Base-by-base conservation (phyloP, 768 basidiomycete species). In the Mrakia frigida region DNA sequence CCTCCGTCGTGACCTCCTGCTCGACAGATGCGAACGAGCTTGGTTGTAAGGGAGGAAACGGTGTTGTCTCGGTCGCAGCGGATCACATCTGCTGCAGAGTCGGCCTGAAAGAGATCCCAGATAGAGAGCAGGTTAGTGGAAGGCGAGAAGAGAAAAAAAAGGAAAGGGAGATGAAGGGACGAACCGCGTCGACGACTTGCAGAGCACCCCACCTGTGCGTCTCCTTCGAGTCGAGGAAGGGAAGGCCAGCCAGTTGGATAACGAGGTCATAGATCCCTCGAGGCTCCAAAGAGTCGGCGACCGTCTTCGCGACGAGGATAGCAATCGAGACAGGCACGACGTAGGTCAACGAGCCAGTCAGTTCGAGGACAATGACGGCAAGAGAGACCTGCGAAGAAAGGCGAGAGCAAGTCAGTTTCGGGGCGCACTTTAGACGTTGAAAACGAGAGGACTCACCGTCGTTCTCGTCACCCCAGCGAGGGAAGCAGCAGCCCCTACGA, bases 351-450 rank as follows among this genome's bases (percentile, higher is more conserved):
- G 93, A 93, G 79, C 93, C 91, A 5, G 96, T 96, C 59, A 98
- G 86, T 81, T 98, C 96, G 81, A 98, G 93, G 86, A 91, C 93
- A 83, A 98, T 99, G 70, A 98, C 97, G 5, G 94, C 94, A 74
- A 98, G 87, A 0, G 94, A 95, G 35, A 98, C 92, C 90, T 92
- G 77, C 50, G 77, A 50, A 53, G 76, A 75, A 78, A 80, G 16
- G 63, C 69, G 7, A 68, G n/a, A 33, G 69, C n/a, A 73, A 37
- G 65, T 73, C 21, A 61, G 69, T 16, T 60, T 35, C 67, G 25
- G 23, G 10, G 14, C 59, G 59, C 16, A 5, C 21, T 5, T 3
- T 37, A 68, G 39, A 37, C 23, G 46, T 4, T 39, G 37, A n/a
- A 41, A 25, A 39, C 3, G 25, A 41, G 9, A 53, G 2, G n/a